Base-by-base conservation (phyloP, 495 filamentous ascomycete species). In the Parachaetomium inaequale region DNA sequence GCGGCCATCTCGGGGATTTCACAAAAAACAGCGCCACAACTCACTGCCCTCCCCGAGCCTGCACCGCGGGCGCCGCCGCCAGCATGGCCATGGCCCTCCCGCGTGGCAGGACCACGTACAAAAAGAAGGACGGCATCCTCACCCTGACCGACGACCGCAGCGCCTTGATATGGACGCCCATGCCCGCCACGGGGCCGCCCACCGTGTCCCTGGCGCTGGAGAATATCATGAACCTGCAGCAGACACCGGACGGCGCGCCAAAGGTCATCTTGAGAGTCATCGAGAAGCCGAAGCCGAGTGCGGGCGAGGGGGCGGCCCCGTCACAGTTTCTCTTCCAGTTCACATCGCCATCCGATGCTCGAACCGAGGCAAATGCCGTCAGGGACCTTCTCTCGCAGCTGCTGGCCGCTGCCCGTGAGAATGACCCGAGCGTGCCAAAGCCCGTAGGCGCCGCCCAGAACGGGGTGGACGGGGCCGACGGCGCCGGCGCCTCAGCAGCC, bases 211-310 rank as follows among this genome's bases (percentile, higher is more conserved):
- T 98, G 29, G 66, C 83, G n/a, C 78, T 97, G 46, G 71, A 84
- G 42, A 84, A 82, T 57, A 94, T 98, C 67, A 91, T 87, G 25
- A 96, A 98, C 78, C 82, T 98, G 42, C 92, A 98, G 69, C 93
- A 96, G 73, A 97, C 94, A 1, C 92, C 93, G 0, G 89, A 87
- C 47, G 86, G 78, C 8, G 84, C 81, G 19, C 76, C 90, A 14
- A 98, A 96, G 77, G 92, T 95, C 50, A 94, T 96, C 82, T 82
- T 96, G 45, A 94, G 92, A 73, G 84, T 98, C 54, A 87, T 95
- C 66, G 86, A 85, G 55, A 86, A 89, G 65, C 76, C 84, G 49
- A 76, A 84, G 29, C 78, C 80, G 45, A 70, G 74, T 1, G 76
- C 78, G 15, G 79, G 78, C 19, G 68, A 77, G 25, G 78, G 85